phyloP scores from a whole-genome alignment of 768 basidiomycete species.

The Kwoniella sp. region DNA sequence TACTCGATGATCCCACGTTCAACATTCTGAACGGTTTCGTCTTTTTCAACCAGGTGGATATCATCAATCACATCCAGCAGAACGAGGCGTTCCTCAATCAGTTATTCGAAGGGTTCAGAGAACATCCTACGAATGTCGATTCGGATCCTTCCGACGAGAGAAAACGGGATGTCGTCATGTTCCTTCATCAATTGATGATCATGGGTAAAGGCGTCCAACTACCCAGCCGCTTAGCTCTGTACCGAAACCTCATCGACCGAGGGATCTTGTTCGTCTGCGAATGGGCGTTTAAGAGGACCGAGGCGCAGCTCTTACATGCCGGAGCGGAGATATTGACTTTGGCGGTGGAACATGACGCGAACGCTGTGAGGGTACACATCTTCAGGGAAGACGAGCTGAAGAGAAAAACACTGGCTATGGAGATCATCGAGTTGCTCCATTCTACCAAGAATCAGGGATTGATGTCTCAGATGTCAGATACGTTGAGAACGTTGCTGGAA shows the following conservation, averaged over 20 bases:
- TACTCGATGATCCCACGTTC: constrained; percentile 93
- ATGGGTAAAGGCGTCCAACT: constrained; percentile 98
- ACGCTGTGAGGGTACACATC: constrained; percentile 79
- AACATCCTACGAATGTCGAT: constrained; percentile 10
- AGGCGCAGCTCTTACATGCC: constrained; percentile 69
- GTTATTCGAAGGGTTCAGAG: constrained; percentile 62
- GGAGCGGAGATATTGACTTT: constrained; percentile 82
- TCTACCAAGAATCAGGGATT: constrained; percentile 79
- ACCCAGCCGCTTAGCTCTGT: constrained; percentile 78
- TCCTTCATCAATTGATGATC: constrained; percentile 86
- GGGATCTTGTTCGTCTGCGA: constrained; percentile 89
- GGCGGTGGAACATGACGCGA: constrained; percentile 86
- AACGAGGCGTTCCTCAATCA: constrained; percentile 75
- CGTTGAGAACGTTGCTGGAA: constrained; percentile 78
- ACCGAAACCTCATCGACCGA: constrained; percentile 81
- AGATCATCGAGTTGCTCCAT: constrained; percentile 76
- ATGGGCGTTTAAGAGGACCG: constrained; percentile 77
- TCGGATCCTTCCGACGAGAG: constrained; percentile 55
- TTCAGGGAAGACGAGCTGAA: constrained; percentile 67
- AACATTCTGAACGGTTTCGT: constrained; percentile 95
- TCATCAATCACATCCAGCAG: constrained; percentile 82
- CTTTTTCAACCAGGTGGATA: constrained; percentile 98
- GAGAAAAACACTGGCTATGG: constrained; percentile 69
- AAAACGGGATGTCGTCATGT: constrained; percentile 73
- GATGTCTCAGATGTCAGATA: constrained; percentile 87